A percentile compares a stretch with the other conserved stretches of the same genome.
These are phyloP conservation scores for Pleurotus platypus DNA, from an alignment of 768 basidiomycete genomes.

Conservation along the genomic window DNA sequence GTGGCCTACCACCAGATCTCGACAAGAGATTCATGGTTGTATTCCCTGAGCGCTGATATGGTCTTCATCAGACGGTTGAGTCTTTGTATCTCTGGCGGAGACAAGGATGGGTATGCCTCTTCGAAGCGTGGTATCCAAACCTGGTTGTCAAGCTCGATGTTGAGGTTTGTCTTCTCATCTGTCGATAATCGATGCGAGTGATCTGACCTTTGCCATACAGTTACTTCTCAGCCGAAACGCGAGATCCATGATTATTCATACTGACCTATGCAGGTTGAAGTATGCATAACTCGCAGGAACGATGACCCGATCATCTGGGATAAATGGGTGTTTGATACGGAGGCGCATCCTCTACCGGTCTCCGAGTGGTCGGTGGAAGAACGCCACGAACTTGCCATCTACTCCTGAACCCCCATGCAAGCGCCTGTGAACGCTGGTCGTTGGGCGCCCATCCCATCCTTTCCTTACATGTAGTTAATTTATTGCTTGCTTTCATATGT, in stretches of 20 bases:
- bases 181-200: not conserved
- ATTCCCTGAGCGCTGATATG: no score
- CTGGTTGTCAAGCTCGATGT: constrained; percentile 50
- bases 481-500: no score
- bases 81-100: constrained; percentile 73
- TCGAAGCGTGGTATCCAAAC: constrained; percentile 39
- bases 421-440: no score
- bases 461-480: no score
- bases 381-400: constrained; percentile 37
- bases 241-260: constrained; percentile 11
- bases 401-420: not conserved
- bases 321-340: constrained; percentile 61
- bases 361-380: constrained; percentile 61
- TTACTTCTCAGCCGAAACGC: constrained; percentile 49
- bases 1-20: constrained; percentile 43
- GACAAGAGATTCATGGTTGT: not conserved
- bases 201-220: constrained; percentile 17
- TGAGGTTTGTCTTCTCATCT: constrained; percentile 49
- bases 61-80: constrained; percentile 55
- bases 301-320: constrained; percentile 54
- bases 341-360: constrained; percentile 76
- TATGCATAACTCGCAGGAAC: constrained; percentile 68
- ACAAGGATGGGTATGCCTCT: constrained; percentile 56
- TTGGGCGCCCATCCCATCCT: no score
- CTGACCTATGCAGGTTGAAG: constrained; percentile 42